These are phyloP conservation scores for Fusarium algeriense DNA, from an alignment of 2,329 filamentous ascomycete genomes.

Conservation along the genomic window DNA sequence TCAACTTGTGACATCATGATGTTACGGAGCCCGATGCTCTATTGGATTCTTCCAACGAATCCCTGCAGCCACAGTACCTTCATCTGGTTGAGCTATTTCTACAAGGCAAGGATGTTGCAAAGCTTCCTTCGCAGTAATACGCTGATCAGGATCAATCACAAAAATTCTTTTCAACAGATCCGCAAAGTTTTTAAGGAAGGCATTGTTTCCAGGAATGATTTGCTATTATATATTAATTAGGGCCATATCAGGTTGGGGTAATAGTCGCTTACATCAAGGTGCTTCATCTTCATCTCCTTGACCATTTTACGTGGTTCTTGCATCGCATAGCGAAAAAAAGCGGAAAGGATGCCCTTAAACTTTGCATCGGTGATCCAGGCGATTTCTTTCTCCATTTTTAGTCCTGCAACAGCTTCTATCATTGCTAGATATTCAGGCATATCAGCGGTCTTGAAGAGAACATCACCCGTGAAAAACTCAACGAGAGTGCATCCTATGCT, in stretches of 20 bases:
- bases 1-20: no score
- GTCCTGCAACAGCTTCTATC: slow-evolving; percentile 76
- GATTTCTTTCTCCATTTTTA: slow-evolving; percentile 67
- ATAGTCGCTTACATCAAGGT: slow-evolving; percentile 64
- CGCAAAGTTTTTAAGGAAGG: slow-evolving; percentile 71
- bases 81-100: slow-evolving; percentile 70
- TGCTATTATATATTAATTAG: slow-evolving; percentile 59
- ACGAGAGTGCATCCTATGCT: slow-evolving; percentile 79
- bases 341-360: background rate
- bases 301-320: background rate
- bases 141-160: slow-evolving; percentile 72
- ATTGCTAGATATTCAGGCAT: slow-evolving; percentile 79
- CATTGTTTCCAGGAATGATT: slow-evolving; percentile 70
- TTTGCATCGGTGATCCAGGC: background rate
- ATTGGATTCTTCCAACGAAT: slow-evolving; percentile 58
- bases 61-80: slow-evolving; percentile 75
- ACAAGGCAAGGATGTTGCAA: slow-evolving; percentile 76
- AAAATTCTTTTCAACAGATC: slow-evolving; percentile 75
- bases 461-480: slow-evolving; percentile 77
- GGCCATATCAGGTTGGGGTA: background rate
- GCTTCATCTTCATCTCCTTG: slow-evolving; percentile 66
- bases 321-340: background rate
- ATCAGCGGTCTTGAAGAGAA: slow-evolving; percentile 77
- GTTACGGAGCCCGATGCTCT: no score
- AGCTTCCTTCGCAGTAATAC: slow-evolving; percentile 75